Conservation (phyloP, 371 early-diverging fungal genomes). For the Mortierella sp. region DNA sequence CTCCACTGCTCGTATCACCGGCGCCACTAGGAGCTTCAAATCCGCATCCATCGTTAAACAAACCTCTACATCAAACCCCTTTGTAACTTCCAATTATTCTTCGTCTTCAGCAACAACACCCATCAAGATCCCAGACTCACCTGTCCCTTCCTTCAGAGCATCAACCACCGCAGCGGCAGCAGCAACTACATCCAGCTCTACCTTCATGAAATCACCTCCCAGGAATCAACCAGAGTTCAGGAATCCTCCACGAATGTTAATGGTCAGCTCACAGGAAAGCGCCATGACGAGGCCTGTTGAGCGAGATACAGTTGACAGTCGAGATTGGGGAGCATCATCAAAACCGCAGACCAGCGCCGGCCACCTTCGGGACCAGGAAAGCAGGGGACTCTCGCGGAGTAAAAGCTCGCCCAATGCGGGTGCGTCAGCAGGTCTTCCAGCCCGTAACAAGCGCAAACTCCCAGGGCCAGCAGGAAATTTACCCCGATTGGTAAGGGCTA, state of each 20-base stretch:
- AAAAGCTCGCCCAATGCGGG: slow-evolving; percentile 30
- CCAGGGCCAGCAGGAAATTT: slow-evolving; percentile 56
- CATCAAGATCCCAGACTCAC: not conserved
- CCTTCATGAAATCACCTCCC: not conserved
- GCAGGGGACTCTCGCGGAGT: slow-evolving; percentile 20
- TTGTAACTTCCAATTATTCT: not conserved
- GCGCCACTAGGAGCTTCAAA: no score
- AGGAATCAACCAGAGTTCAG: not conserved
- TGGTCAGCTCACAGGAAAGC: slow-evolving; percentile 11
- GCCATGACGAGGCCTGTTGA: slow-evolving; percentile 13
- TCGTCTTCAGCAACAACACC: not conserved
- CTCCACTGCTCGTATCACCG: not conserved
- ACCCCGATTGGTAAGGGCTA: slow-evolving; percentile 29
- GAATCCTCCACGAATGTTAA: not conserved
- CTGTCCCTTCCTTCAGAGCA: not conserved
- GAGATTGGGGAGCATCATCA: not conserved
- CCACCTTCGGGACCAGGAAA: slow-evolving; percentile 12
- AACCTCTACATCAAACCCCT: not conserved
- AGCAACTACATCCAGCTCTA: not conserved
- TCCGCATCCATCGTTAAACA: not conserved
- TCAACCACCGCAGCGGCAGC: not conserved
- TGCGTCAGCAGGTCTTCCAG: not conserved
- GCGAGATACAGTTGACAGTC: slow-evolving; percentile 23
- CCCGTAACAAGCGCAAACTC: slow-evolving; percentile 20
- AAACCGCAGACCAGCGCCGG: not conserved